Evolutionary conservation across 805 yeast species (phyloP).

Genomic region (Teunomyces panamensis): DNA sequence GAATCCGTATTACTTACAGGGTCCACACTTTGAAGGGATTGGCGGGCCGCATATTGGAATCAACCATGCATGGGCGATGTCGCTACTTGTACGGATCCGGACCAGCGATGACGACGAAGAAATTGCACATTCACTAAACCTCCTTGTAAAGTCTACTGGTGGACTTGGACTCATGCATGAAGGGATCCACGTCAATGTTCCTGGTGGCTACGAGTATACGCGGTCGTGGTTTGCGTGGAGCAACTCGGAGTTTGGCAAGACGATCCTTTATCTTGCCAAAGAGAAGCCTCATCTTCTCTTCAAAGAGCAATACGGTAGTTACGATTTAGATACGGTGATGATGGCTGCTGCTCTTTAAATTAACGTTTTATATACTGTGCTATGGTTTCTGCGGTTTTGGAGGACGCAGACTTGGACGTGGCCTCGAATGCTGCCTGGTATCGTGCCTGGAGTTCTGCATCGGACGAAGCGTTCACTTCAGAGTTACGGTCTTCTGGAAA

Average conservation of each 20-base stretch:
- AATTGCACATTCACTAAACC: slow-evolving; percentile 47
- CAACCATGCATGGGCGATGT: slow-evolving; percentile 87
- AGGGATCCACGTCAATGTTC: slow-evolving; percentile 62
- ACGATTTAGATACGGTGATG: slow-evolving; percentile 26
- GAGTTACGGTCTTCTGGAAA: slow-evolving; percentile 65
- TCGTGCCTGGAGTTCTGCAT: slow-evolving; percentile 56
- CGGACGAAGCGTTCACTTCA: slow-evolving; percentile 50
- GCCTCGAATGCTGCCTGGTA: slow-evolving; percentile 72
- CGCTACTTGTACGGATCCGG: slow-evolving; percentile 68
- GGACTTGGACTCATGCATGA: slow-evolving; percentile 85
- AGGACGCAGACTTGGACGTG: slow-evolving; percentile 58
- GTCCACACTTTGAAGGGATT: slow-evolving; percentile 65
- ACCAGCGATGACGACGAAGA: slow-evolving; percentile 73
- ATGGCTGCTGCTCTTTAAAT: neutral
- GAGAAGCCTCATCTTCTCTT: slow-evolving; percentile 73
- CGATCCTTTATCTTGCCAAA: slow-evolving; percentile 71
- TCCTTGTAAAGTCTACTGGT: slow-evolving; percentile 60
- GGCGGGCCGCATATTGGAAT: slow-evolving; percentile 93
- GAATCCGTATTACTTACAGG: slow-evolving; percentile 74
- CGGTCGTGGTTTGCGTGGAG: slow-evolving; percentile 96
- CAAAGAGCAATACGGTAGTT: slow-evolving; percentile 37
- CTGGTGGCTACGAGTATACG: slow-evolving; percentile 51
- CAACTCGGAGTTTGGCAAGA: slow-evolving; percentile 85
- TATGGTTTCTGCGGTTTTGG: slow-evolving; percentile 68
- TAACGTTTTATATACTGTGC: slow-evolving; percentile 58